phyloP scores from a whole-genome alignment of 2,329 filamentous ascomycete species.

The Aspergillus hiratsukae region DNA sequence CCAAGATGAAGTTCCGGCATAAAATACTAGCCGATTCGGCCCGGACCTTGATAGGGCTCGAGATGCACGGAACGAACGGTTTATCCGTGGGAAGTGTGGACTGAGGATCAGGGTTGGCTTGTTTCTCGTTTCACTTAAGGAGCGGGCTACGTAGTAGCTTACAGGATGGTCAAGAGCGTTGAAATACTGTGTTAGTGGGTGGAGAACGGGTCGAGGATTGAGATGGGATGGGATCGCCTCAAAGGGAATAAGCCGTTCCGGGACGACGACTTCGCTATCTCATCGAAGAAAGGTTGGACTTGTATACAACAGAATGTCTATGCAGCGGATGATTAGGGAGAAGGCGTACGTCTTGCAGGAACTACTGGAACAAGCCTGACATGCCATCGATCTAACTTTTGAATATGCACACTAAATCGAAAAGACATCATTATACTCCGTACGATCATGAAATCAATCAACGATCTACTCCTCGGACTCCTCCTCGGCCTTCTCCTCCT shows the following conservation, averaged over 20 bases:
- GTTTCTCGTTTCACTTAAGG: not conserved
- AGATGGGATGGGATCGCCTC: not conserved
- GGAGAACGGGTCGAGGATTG: too few species aligned
- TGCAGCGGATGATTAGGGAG: not conserved
- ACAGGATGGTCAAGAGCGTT: too few species aligned
- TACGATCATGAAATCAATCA: conserved; percentile 11
- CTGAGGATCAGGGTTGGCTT: not conserved
- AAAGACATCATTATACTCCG: conserved; percentile 12
- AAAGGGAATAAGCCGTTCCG: not conserved
- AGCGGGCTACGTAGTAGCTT: not conserved
- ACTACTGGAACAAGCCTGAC: not conserved
- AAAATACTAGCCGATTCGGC: not conserved
- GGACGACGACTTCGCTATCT: too few species aligned
- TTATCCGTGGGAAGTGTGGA: not conserved
- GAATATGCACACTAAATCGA: conserved; percentile 1
- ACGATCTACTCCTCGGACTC: conserved; percentile 37
- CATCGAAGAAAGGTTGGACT: too few species aligned
- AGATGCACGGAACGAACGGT: not conserved
- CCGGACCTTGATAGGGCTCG: not conserved
- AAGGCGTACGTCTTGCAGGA: not conserved
- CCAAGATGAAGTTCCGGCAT: not conserved
- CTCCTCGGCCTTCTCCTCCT: conserved; percentile 53
- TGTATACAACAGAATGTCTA: too few species aligned
- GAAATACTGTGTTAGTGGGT: too few species aligned
- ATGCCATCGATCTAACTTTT: conserved; percentile 19